Conservation (phyloP, 2,329 filamentous ascomycete species). For the Lomentospora prolificans region DNA sequence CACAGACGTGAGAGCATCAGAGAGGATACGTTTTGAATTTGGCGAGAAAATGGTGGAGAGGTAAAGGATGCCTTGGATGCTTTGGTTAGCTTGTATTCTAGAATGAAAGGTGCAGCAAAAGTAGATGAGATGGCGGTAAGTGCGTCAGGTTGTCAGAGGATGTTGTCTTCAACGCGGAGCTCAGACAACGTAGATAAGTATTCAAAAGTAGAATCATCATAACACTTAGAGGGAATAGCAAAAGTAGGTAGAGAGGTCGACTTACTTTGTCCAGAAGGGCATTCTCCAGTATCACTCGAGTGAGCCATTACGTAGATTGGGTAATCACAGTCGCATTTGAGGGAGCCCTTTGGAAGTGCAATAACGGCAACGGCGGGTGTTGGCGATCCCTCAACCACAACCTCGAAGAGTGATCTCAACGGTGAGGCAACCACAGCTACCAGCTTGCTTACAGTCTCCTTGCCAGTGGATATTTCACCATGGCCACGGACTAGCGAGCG, state of each 20-base stretch:
- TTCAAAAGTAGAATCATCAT: conserved; percentile 81
- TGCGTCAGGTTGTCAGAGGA: conserved; percentile 84
- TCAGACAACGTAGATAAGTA: conserved; percentile 99
- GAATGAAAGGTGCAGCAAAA: conserved; percentile 4
- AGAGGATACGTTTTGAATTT: conserved; percentile 25
- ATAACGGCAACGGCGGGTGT: conserved; percentile 64
- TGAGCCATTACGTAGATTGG: conserved; percentile 60
- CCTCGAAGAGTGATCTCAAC: conserved; percentile 57
- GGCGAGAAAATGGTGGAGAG: conserved; percentile 17
- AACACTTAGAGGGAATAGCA: conserved; percentile 30
- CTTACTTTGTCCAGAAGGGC: conserved; percentile 83
- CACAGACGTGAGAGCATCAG: conserved; percentile 31
- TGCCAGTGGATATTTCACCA: conserved; percentile 18
- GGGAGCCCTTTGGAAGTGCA: conserved; percentile 48
- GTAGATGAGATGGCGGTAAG: conserved; percentile 16
- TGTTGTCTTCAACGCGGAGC: conserved; percentile 71
- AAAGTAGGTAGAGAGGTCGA: conserved; percentile 9
- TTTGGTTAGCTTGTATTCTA: conserved; percentile 21
- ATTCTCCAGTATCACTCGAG: conserved; percentile 87
- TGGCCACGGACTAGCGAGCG: conserved; percentile 39
- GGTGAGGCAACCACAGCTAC: conserved; percentile 61
- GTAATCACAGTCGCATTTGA: conserved; percentile 25
- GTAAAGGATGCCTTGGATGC: conserved; percentile 21
- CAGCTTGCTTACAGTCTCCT: conserved; percentile 39
- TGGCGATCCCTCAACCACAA: conserved; percentile 64